phyloP scores from a whole-genome alignment of 1,284 basidiomycete genomes.

The Irpex sp. region DNA sequence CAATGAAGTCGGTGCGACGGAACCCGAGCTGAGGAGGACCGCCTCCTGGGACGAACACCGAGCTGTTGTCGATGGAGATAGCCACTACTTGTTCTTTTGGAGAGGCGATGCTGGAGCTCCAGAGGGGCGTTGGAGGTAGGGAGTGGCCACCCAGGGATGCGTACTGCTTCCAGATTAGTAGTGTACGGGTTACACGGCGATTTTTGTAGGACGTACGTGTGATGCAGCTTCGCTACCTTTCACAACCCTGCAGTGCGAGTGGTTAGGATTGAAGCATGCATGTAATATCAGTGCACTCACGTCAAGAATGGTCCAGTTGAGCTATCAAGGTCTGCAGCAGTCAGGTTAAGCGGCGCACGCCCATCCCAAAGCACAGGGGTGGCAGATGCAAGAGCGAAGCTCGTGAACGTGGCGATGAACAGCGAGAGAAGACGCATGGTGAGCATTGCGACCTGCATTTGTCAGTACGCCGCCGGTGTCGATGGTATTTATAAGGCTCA shows the following conservation, averaged over 20 bases:
- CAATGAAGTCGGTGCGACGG: slow-evolving; percentile 56
- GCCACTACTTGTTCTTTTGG: slow-evolving; percentile 45
- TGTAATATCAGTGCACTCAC: slow-evolving; percentile 29
- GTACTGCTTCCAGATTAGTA: slow-evolving; percentile 34
- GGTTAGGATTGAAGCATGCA: background rate
- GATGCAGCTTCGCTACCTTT: slow-evolving; percentile 47
- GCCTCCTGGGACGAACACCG: slow-evolving; percentile 54
- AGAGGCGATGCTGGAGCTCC: slow-evolving; percentile 31
- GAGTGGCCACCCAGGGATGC: slow-evolving; percentile 38
- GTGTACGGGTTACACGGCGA: background rate
- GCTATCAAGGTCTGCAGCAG: slow-evolving; percentile 37
- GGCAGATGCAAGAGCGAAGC: slow-evolving; percentile 17
- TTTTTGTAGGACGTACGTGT: slow-evolving; percentile 32
- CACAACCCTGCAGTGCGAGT: slow-evolving; percentile 36
- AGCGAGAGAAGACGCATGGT: background rate
- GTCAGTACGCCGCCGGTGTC: background rate
- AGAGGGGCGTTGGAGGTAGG: slow-evolving; percentile 45
- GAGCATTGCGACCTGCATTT: background rate
- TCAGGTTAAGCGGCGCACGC: slow-evolving; percentile 44
- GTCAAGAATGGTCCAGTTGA: slow-evolving; percentile 50
- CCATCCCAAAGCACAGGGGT: slow-evolving; percentile 50
- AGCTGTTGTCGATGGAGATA: slow-evolving; percentile 54
- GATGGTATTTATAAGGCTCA: background rate
- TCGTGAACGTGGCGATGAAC: slow-evolving; percentile 6
- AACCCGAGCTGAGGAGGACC: slow-evolving; percentile 48